phyloP scores from a whole-genome alignment of 495 filamentous ascomycete species.

The Melanomma pulvis-pyrius region DNA sequence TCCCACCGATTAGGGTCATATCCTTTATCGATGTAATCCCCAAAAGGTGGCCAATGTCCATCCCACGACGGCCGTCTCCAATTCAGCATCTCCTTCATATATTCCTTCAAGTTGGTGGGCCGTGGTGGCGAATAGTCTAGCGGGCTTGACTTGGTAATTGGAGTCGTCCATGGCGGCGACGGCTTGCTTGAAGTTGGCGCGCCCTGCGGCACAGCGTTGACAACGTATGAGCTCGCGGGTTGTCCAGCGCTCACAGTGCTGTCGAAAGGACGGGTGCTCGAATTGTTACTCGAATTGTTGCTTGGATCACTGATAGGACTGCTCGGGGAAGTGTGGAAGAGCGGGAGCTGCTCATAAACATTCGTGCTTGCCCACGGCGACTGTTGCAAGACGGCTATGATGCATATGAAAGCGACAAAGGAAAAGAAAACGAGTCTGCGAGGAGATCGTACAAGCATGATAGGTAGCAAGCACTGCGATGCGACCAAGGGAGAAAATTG shows the following conservation, averaged over 20 bases:
- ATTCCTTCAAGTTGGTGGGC: constrained; percentile 23
- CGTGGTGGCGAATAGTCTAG: constrained; percentile 4
- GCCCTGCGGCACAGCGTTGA: neutral
- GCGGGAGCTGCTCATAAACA: constrained; percentile 20
- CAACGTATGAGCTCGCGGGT: neutral
- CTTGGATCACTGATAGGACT: neutral
- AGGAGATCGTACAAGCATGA: constrained; percentile 32
- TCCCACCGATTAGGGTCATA: constrained; percentile 50
- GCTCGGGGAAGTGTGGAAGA: neutral
- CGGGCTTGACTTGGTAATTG: neutral
- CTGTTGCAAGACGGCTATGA: constrained; percentile 22
- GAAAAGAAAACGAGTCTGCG: constrained; percentile 30
- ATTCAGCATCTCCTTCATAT: constrained; percentile 40
- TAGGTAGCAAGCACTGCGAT: constrained; percentile 1
- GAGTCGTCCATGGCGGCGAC: constrained; percentile 10
- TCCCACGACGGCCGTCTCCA: constrained; percentile 36
- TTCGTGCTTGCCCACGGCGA: constrained; percentile 10
- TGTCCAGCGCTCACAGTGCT: too few species aligned
- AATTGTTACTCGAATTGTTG: neutral
- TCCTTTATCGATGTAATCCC: constrained; percentile 39
- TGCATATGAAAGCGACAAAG: constrained; percentile 23
- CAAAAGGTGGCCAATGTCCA: constrained; percentile 45
- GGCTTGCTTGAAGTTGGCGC: neutral
- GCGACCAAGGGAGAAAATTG: neutral
- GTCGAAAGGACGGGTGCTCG: neutral